Base-by-base conservation (phyloP, 148 eudicot species). In the Drosera capensis region DNA sequence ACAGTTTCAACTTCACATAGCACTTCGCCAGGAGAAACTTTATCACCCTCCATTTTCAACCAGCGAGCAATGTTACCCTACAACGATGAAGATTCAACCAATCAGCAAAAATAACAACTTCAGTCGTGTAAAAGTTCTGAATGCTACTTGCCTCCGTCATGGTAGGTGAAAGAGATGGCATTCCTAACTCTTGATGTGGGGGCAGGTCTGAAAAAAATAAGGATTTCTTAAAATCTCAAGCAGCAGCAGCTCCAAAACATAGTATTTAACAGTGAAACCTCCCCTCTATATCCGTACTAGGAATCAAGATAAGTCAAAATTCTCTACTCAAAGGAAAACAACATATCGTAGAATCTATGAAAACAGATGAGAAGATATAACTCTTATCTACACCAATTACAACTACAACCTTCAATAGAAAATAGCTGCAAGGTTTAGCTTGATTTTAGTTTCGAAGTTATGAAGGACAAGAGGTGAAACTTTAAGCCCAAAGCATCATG, bases 1-100 rank as follows among this genome's bases (percentile, higher is more conserved):
- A 90, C 99, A 18, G 99, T 90, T 79, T 90, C 99, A 51, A 90
- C 95, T 74, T 90, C 99, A 62, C 99, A 90, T 14, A 90, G 87
- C 37, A 90, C 95, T 78, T 90, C 99, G 50, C 99, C 99, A 35
- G 88, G 71, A 55, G 82, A 39, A 60, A 90, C 72, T 67, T 78
- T 68, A 49, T 90, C 99, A 25, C 99, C 99, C 66, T 81, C 99
- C 60, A 84, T 90, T 68, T 85, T 90, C 58, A 90, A 59, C 99
- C 99, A 90, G 51, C 80, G 81, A 17, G 94, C 99, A 65, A 90
- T 78, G 56, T 85, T 90, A 25, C 99, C 92, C 95, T 84, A 71
- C 49, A 68, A 46, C 58, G 5, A 9, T 34, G 38, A 9, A 15
- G 11, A 34, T 4, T 11, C 5, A 34, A 34, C n/a, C 2, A 13